Evolutionary conservation across 768 basidiomycete genomes (phyloP).

Genomic region (Krasilnikovozyma curviuscula): DNA sequence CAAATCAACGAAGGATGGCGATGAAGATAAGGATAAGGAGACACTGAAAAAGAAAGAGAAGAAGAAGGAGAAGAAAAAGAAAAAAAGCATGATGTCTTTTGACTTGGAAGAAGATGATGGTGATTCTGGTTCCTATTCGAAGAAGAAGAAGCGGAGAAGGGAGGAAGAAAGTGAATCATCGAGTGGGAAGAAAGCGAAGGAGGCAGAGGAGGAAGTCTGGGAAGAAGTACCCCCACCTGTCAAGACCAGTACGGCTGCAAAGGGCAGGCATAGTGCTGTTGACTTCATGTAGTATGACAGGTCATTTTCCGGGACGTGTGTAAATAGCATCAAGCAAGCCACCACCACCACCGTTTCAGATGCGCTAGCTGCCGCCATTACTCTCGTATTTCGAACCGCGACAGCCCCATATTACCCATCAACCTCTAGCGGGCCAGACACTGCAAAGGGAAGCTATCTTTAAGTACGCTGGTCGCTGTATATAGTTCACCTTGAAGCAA

Average conservation of each 20-base stretch:
- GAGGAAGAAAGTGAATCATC: conserved; percentile 16
- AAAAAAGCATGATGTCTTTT: conserved; percentile 49
- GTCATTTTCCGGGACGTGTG: no score
- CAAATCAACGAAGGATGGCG: conserved; percentile 28
- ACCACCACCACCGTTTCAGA: no score
- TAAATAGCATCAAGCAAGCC: no score
- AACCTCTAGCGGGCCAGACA: no score
- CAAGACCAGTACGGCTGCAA: neutral
- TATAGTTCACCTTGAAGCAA: no score
- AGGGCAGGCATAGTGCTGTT: conserved; percentile 47
- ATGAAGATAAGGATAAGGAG: conserved; percentile 29
- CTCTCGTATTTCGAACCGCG: no score
- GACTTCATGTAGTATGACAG: conserved; percentile 43
- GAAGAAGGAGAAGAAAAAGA: conserved; percentile 32
- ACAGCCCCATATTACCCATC: no score
- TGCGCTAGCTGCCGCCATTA: no score
- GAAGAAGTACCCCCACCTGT: conserved; percentile 6
- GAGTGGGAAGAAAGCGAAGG: conserved; percentile 19
- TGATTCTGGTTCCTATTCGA: no score
- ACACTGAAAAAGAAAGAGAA: conserved; percentile 33
- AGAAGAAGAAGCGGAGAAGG: conserved; percentile 25
- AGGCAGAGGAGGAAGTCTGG: conserved; percentile 32
- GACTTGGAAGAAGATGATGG: conserved; percentile 43
- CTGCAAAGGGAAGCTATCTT: no score
- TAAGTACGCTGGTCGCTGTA: no score